Base-by-base conservation (phyloP, 345 rosid species). In the Geranium brycei region DNA sequence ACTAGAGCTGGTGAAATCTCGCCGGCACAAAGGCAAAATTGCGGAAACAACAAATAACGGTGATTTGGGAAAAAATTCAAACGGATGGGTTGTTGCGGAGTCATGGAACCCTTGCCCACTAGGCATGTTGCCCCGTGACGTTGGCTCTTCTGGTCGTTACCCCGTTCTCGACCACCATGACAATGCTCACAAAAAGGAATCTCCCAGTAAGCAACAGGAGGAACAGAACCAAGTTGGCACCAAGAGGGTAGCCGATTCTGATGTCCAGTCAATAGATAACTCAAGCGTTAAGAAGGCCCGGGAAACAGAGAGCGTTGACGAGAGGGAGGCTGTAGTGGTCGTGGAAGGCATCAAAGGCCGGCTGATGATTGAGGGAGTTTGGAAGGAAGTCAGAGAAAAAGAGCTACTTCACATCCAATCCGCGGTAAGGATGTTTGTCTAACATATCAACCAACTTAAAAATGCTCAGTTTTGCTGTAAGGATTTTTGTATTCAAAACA, bases 61-160 rank as follows among this genome's bases (percentile, higher is more conserved):
- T 68, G 57, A 74, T 31, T 57, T 10, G 38, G 76, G 60, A 58
- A 23, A 23, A 23, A 75, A 56, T 67, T 62, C 69, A 56, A 68
- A 69, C 56, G 72, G 78, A 71, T 89, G 95, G 96, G 73, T 62
- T 31, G 78, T 81, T 63, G 85, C 77, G 15, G 79, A 84, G 68
- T 77, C 86, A 0, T 90, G 97, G 96, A 89, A 77, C 66, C 81
- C 93, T 8, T 92, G 97, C 71, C 95, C 97, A 2, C 83, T 87
- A 58, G 95, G 98, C 51, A 86, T 76, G 83, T 61, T 90, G 83
- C 96, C 97, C 19, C 71, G 68, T 30, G 78, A 73, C 63, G 75
- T 79, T 16, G 87, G 89, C 5, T 83, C 81, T 66, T 85, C 91
- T 6, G 87, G 90, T 35, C 66, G 69, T 60, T 81, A 90, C 61